A percentile compares a stretch with the other conserved stretches of the same genome.
Conservation (phyloP, 2,329 filamentous ascomycete species). For the Arachnomyces sp. region DNA sequence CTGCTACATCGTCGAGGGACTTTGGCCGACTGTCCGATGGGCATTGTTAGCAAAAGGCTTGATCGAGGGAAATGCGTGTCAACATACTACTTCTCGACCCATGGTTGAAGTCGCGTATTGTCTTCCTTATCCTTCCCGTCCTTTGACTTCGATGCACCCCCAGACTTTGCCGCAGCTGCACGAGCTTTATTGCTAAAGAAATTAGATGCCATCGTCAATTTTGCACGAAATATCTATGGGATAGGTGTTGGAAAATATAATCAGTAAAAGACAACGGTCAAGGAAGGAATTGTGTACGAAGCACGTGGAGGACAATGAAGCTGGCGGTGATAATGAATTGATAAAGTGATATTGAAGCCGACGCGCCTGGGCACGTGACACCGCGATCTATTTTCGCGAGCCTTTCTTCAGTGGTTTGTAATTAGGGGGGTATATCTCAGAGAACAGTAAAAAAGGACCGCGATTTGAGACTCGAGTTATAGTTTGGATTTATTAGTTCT, state of each 20-base stretch:
- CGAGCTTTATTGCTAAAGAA: conserved; percentile 96
- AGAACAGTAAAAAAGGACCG: too few relatives aligned
- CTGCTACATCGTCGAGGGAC: conserved; percentile 86
- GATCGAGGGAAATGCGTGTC: background rate
- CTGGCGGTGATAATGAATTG: background rate
- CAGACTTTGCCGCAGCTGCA: conserved; percentile 64
- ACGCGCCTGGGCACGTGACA: conserved; percentile 2
- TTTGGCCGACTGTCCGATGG: conserved; percentile 67
- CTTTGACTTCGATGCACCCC: conserved; percentile 56
- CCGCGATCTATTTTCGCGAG: conserved; percentile 31
- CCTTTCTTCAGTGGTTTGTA: conserved; percentile 2
- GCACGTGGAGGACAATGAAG: too few relatives aligned
- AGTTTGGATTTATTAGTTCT: too few relatives aligned
- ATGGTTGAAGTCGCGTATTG: conserved; percentile 67
- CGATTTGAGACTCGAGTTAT: too few relatives aligned
- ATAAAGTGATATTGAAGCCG: background rate
- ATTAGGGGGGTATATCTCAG: too few relatives aligned
- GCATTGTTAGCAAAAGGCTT: background rate
- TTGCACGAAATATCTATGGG: too few relatives aligned
- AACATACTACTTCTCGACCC: conserved; percentile 95
- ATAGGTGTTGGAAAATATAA: too few relatives aligned
- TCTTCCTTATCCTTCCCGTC: conserved; percentile 55
- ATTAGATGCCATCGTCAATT: conserved; percentile 55
- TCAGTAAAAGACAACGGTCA: too few relatives aligned
- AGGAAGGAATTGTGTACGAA: too few relatives aligned